Conservation (phyloP, 2,329 filamentous ascomycete species). For the Emergomyces pasteurianus region DNA sequence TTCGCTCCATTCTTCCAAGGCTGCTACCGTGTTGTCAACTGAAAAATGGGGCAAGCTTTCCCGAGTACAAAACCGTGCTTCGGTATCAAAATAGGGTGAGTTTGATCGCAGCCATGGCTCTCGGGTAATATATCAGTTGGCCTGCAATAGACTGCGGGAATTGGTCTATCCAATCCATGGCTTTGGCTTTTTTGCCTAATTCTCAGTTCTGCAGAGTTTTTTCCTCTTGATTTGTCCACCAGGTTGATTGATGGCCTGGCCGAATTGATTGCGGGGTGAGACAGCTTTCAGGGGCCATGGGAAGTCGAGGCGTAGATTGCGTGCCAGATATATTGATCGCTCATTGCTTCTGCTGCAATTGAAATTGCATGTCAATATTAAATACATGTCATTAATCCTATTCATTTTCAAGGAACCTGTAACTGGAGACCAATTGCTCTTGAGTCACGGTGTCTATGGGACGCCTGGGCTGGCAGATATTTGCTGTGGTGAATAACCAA, state of each 20-base stretch:
- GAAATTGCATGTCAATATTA: background rate
- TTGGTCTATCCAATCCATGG: background rate
- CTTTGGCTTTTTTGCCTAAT: background rate
- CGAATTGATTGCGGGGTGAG: background rate
- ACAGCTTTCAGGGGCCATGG: background rate
- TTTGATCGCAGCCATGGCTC: background rate
- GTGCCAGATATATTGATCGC: no score
- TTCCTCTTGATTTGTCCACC: background rate
- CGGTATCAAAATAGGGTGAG: background rate
- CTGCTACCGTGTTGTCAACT: background rate
- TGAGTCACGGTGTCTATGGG: background rate
- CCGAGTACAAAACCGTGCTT: background rate
- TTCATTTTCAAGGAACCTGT: background rate
- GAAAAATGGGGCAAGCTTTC: no score
- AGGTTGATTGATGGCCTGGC: background rate
- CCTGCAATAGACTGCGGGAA: background rate
- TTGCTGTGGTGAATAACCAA: background rate
- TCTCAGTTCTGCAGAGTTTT: background rate
- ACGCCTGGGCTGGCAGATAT: background rate
- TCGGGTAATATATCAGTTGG: background rate
- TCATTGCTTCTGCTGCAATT: no score
- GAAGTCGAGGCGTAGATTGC: background rate
- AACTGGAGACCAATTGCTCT: background rate
- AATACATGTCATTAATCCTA: background rate
- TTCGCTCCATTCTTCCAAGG: background rate